Evolutionary conservation across 139 green algal species (phyloP), one percentile per base, ranked within the genome.

Genomic region (Trebouxia sp.): DNA sequence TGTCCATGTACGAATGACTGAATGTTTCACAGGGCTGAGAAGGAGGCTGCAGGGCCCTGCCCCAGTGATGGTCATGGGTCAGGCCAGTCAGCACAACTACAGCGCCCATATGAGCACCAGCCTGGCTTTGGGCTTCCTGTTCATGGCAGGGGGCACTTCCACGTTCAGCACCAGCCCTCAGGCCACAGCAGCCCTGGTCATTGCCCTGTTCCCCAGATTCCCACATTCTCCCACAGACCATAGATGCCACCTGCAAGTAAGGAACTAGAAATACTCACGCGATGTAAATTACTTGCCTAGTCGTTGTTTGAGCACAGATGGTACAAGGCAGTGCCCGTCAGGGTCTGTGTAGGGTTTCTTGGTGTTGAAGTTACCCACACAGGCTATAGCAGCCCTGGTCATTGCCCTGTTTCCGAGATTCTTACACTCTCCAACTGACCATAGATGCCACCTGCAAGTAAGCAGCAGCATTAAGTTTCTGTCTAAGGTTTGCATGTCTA

Each of bases 81-180:
- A 48, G 50, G 69, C 66, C 32, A 77, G 26, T 45, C 74, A 66
- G 45, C 70, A 96, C 37, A 87, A 65, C 26, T 96, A 97, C 81
- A 95, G 93, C 38, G 87, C 87, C n/a, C 93, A 99, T 89, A 92
- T 95, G 83, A 92, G 93, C 4, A 84, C 96, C 32, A 86, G 75
- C 80, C 90, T 98, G 85, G 93, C 93, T 10, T 80, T 95, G 28
- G 95, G 95, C 15, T 97, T 98, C 84, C 90, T 99, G 48, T 98
- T 98, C 83, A 83, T 98, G 78, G 92, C 92, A 12, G 93, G 85
- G 30, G 94, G 95, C 72, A 56, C 56, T 0, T 43, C 65, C 72
- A 97, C 93, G 28, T 96, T 99, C 51, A 85, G 72, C 41, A 96
- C 90, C 51, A 86, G 82, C 70, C 92, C 92, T 76, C 78, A 85